These are phyloP conservation scores for Monosporascus cannonballus DNA, from an alignment of 2,329 filamentous ascomycete species.

Conservation along the genomic window DNA sequence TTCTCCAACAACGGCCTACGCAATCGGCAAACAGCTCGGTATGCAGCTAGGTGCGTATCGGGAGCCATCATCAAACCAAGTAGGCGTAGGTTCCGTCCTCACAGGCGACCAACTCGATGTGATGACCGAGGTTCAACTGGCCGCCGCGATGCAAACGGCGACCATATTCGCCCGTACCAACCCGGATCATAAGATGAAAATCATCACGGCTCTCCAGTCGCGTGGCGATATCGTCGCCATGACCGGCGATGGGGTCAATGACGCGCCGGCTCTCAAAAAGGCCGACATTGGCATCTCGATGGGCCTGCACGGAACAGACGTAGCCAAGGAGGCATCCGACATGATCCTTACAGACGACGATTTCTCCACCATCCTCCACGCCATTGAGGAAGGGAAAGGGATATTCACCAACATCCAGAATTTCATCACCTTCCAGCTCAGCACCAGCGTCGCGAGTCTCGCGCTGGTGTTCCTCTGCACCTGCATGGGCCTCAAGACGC, in stretches of 20 bases:
- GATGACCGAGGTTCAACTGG: constrained; percentile 81
- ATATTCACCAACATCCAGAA: constrained; percentile 99
- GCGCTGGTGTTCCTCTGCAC: constrained; percentile 90
- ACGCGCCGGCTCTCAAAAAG: constrained; percentile 92
- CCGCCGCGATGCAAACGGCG: constrained; percentile 77
- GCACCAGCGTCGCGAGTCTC: constrained; percentile 89
- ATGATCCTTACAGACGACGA: constrained; percentile 90
- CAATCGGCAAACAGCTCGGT: constrained; percentile 90
- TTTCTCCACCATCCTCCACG: constrained; percentile 85
- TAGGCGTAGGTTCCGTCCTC: constrained; percentile 65
- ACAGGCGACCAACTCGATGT: constrained; percentile 86
- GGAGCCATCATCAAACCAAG: constrained; percentile 46
- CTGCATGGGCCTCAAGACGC: constrained; percentile 87
- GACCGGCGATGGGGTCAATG: constrained; percentile 97
- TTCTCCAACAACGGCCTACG: constrained; percentile 87
- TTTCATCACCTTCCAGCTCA: constrained; percentile 96
- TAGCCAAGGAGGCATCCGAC: constrained; percentile 92
- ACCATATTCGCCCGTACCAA: constrained; percentile 95
- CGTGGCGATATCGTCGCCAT: constrained; percentile 96
- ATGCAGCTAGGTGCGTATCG: constrained; percentile 67
- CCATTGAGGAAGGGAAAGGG: constrained; percentile 97
- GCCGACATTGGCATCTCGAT: constrained; percentile 98
- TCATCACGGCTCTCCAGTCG: constrained; percentile 82
- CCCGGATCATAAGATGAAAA: constrained; percentile 97
- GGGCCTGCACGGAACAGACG: constrained; percentile 90